Conservation (phyloP, 371 early-diverging fungal genomes). For the Rhizopus stolonifer region DNA sequence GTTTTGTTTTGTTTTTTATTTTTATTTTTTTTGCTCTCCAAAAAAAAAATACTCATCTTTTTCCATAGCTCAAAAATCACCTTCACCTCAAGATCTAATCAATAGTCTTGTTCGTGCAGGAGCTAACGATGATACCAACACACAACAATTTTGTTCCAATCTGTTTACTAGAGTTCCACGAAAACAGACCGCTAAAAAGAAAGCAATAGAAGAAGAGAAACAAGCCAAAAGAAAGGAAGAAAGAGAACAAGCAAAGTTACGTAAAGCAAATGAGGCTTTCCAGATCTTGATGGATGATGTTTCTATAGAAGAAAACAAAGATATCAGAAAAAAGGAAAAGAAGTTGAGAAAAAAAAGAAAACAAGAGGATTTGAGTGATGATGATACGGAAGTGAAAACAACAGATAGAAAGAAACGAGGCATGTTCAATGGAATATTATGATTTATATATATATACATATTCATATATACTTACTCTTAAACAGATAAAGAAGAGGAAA, state of each 20-base stretch:
- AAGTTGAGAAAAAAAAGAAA: slow-evolving; percentile 56
- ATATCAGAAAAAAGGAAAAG: slow-evolving; percentile 45
- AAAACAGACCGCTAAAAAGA: slow-evolving; percentile 25
- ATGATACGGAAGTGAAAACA: slow-evolving; percentile 50
- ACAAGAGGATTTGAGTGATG: slow-evolving; percentile 54
- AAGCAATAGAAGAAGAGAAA: slow-evolving; percentile 36
- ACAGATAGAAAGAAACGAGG: slow-evolving; percentile 33
- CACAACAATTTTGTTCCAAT: slow-evolving; percentile 64
- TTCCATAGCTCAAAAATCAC: slow-evolving; percentile 57
- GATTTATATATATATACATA: no score
- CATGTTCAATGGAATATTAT: no score
- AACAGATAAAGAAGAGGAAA: not conserved
- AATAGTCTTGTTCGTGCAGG: slow-evolving; percentile 56
- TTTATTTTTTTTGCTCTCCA: no score
- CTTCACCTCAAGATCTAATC: slow-evolving; percentile 56
- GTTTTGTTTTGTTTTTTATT: not conserved
- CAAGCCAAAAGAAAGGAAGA: slow-evolving; percentile 51
- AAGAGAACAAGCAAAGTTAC: slow-evolving; percentile 52
- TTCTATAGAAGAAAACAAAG: slow-evolving; percentile 26
- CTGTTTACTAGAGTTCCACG: slow-evolving; percentile 64
- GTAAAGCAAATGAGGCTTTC: slow-evolving; percentile 62
- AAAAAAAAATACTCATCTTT: not conserved
- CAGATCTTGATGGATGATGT: slow-evolving; percentile 58
- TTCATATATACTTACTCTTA: not conserved
- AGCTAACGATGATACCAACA: slow-evolving; percentile 52